Evolutionary conservation across 257 asterid species (phyloP).

Genomic region (Schizonepeta tenuifolia): DNA sequence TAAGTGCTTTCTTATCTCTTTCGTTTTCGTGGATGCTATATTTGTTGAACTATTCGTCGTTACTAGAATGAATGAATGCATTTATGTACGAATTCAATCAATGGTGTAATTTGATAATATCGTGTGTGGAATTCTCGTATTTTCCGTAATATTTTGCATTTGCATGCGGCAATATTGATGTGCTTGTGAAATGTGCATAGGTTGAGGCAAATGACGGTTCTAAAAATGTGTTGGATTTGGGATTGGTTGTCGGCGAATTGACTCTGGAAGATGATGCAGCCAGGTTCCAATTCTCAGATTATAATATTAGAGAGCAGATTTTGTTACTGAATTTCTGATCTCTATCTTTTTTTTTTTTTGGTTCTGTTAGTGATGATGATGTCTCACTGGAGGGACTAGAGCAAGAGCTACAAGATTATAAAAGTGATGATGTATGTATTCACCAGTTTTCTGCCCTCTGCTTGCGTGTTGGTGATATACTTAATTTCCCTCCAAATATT

Average conservation of each 20-base stretch:
- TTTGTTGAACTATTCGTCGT: not conserved
- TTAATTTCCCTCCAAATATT: not conserved
- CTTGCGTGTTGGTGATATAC: not conserved
- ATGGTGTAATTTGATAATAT: not conserved
- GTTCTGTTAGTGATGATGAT: constrained; percentile 52
- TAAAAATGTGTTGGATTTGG: constrained; percentile 59
- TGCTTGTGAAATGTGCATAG: constrained; percentile 27
- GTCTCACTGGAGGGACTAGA: constrained; percentile 77
- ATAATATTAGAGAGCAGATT: not conserved
- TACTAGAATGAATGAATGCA: not conserved
- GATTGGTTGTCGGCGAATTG: constrained; percentile 76
- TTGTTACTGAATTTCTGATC: not conserved
- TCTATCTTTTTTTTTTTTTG: not conserved
- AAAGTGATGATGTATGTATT: constrained; percentile 65
- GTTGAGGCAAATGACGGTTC: constrained; percentile 45
- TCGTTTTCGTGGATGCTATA: not conserved
- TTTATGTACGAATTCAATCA: too few relatives aligned
- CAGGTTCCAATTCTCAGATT: constrained; percentile 47
- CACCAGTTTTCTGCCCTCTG: constrained; percentile 13
- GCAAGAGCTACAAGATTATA: constrained; percentile 80
- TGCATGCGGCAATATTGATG: not conserved
- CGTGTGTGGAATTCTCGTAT: not conserved
- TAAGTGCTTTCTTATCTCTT: not conserved
- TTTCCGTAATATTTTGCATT: not conserved
- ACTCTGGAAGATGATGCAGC: constrained; percentile 68